Conservation (phyloP, 2,329 filamentous ascomycete species). For the Emydomyces testavorans region DNA sequence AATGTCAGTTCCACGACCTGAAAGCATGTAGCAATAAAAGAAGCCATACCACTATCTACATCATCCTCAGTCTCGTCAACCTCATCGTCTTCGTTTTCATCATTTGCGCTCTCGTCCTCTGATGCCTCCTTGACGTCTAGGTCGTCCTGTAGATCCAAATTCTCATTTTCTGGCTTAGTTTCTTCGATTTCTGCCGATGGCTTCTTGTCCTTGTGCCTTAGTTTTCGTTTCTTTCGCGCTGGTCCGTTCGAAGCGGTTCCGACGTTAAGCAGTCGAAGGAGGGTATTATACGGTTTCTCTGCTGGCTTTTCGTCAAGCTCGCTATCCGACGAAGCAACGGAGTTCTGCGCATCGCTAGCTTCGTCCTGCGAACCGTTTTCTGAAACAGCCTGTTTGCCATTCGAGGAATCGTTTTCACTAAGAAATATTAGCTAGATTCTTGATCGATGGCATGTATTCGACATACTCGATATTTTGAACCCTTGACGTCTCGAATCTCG, state of each 20-base stretch:
- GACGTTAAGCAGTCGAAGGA: constrained; percentile 46
- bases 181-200: constrained; percentile 20
- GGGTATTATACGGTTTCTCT: constrained; percentile 43
- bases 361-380: constrained; percentile 30
- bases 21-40: constrained; percentile 1
- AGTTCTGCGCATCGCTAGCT: constrained; percentile 20
- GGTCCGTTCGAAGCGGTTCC: constrained; percentile 34
- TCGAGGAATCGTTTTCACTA: constrained; percentile 2
- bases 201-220: constrained; percentile 26
- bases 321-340: constrained; percentile 28
- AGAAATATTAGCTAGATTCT: background rate
- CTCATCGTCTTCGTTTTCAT: constrained; percentile 21
- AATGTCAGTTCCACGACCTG: background rate
- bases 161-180: constrained; percentile 33
- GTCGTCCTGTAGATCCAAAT: constrained; percentile 17
- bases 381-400: constrained; percentile 15
- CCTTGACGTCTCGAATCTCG: constrained; percentile 29
- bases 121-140: constrained; percentile 41
- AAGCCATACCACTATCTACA: constrained; percentile 10
- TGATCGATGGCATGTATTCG: background rate
- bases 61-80: constrained; percentile 29
- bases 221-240: constrained; percentile 43
- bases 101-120: constrained; percentile 31
- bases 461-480: constrained; percentile 32
- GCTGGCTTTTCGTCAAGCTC: constrained; percentile 34